Conservation (phyloP, 2,329 filamentous ascomycete species). For the Aspergillus candidus region DNA sequence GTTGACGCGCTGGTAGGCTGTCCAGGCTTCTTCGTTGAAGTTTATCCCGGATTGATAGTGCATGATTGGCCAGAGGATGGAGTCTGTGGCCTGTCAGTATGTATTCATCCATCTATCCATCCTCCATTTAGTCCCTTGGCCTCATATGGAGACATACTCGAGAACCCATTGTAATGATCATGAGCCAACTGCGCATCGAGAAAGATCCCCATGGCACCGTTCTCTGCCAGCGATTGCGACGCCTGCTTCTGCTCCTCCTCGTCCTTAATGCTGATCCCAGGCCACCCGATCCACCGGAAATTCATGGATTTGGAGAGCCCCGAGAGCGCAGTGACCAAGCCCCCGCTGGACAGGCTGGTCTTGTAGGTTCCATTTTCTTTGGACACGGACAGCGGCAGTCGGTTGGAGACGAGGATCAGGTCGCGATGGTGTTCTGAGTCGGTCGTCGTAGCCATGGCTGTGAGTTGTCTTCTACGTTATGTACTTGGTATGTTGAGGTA, state of each 20-base stretch:
- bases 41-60: conserved; percentile 95
- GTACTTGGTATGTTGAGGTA: neutral
- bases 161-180: conserved; percentile 92
- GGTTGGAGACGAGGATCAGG: conserved; percentile 76
- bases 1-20: conserved; percentile 83
- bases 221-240: conserved; percentile 66
- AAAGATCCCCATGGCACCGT: conserved; percentile 80
- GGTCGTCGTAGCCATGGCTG: conserved; percentile 5
- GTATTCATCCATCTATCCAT: too few relatives aligned
- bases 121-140: too few relatives aligned
- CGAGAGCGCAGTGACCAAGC: conserved; percentile 81
- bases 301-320: conserved; percentile 81
- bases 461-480: too few relatives aligned
- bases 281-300: conserved; percentile 97
- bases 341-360: conserved; percentile 86
- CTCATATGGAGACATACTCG: conserved; percentile 55
- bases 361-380: conserved; percentile 72
- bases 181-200: conserved; percentile 82
- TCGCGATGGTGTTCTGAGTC: conserved; percentile 12
- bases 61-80: conserved; percentile 92
- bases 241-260: conserved; percentile 61
- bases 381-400: conserved; percentile 88
- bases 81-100: conserved; percentile 51
- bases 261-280: conserved; percentile 78
- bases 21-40: conserved; percentile 84